Evolutionary conservation across 371 early-diverging fungal genomes (phyloP).

Genomic region (Rhizopus stolonifer): DNA sequence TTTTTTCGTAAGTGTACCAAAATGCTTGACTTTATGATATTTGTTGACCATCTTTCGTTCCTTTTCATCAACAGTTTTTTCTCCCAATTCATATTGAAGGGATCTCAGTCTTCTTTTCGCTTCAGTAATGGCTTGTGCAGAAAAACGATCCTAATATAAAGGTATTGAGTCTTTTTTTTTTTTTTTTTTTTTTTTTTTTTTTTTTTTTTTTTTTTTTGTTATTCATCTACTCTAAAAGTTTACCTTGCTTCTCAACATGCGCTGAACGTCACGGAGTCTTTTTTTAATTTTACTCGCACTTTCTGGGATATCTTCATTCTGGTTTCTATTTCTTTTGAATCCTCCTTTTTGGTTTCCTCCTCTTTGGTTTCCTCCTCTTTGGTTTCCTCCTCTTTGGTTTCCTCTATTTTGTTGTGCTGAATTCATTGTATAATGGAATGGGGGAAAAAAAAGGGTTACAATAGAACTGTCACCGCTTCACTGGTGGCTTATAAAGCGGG

Average conservation of each 20-base stretch:
- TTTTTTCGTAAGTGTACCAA: constrained; percentile 28
- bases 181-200: too few species aligned
- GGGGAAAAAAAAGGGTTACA: too few species aligned
- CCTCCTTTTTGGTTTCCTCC: not conserved
- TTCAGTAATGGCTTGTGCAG: constrained; percentile 25
- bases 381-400: too few species aligned
- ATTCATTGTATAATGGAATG: too few species aligned
- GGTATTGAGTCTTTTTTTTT: not conserved
- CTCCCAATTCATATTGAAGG: constrained; percentile 34
- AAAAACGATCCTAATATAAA: constrained; percentile 1
- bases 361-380: too few species aligned
- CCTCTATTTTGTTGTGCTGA: too few species aligned
- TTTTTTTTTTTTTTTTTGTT: too few species aligned
- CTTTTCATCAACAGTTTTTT: constrained; percentile 34
- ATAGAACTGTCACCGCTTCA: too few species aligned
- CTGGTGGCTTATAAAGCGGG: too few species aligned
- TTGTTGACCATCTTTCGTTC: constrained; percentile 27
- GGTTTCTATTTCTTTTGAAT: constrained; percentile 6
- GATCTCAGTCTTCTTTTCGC: constrained; percentile 33
- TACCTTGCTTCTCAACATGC: constrained; percentile 21
- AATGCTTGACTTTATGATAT: constrained; percentile 39
- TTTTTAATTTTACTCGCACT: constrained; percentile 33
- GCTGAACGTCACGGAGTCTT: constrained; percentile 33
- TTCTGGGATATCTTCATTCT: constrained; percentile 5
- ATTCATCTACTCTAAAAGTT: too few species aligned